phyloP scores from a whole-genome alignment of 2,329 filamentous ascomycete species.

The Exutisphaerella laricina region DNA sequence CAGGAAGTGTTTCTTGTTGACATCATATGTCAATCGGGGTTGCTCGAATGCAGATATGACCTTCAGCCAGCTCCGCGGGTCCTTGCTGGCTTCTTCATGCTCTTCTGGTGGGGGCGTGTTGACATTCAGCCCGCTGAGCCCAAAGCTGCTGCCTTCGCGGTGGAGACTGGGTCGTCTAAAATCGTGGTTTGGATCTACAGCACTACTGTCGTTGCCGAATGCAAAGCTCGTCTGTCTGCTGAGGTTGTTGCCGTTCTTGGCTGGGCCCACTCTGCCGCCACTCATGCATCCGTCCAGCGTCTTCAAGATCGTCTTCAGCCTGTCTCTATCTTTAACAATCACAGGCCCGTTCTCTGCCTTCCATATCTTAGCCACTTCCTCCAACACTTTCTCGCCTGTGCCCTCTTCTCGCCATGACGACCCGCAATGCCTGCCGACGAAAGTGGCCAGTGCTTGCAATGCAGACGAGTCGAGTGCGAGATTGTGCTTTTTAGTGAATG shows the following conservation, averaged over 20 bases:
- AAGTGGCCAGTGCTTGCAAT: slow-evolving; percentile 74
- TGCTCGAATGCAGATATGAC: slow-evolving; percentile 80
- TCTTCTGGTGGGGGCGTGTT: slow-evolving; percentile 47
- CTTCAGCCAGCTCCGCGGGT: slow-evolving; percentile 78
- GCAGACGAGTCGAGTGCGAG: slow-evolving; percentile 85
- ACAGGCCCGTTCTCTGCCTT: slow-evolving; percentile 83
- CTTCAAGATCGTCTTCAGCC: slow-evolving; percentile 74
- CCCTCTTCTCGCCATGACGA: slow-evolving; percentile 96
- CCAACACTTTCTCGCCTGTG: slow-evolving; percentile 82
- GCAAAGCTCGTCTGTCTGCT: slow-evolving; percentile 60
- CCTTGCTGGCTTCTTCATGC: slow-evolving; percentile 54
- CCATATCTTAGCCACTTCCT: slow-evolving; percentile 88
- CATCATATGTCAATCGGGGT: slow-evolving; percentile 70
- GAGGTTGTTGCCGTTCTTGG: slow-evolving; percentile 43
- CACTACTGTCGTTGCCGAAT: slow-evolving; percentile 45
- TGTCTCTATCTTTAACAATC: slow-evolving; percentile 74
- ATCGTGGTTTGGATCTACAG: slow-evolving; percentile 17
- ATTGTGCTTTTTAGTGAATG: slow-evolving; percentile 96
- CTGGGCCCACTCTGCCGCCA: slow-evolving; percentile 64
- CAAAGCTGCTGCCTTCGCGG: slow-evolving; percentile 59
- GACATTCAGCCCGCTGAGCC: slow-evolving; percentile 45
- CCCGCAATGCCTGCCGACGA: slow-evolving; percentile 89
- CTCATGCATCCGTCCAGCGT: slow-evolving; percentile 81
- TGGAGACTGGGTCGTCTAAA: slow-evolving; percentile 40
- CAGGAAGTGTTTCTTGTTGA: slow-evolving; percentile 85